These are phyloP conservation scores for Scheffersomyces insectosa DNA, from an alignment of 1,139 yeast species.

Conservation along the genomic window DNA sequence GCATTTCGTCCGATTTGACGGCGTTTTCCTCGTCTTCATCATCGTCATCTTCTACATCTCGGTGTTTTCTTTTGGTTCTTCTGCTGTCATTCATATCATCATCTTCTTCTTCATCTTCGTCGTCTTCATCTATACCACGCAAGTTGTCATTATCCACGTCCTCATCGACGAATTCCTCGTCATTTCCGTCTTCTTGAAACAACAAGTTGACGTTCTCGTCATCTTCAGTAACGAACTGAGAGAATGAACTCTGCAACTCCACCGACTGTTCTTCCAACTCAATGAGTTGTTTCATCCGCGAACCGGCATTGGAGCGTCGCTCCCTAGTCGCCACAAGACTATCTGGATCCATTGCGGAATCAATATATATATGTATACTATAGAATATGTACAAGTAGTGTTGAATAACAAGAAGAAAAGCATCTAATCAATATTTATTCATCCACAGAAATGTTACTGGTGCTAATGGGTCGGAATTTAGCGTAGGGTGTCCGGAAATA, in stretches of 20 bases:
- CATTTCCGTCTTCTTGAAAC: constrained; percentile 85
- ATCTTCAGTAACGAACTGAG: constrained; percentile 51
- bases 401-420: too few relatives aligned
- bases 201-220: constrained; percentile 74
- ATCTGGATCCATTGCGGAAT: constrained; percentile 27
- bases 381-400: too few relatives aligned
- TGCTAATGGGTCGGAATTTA: too few relatives aligned
- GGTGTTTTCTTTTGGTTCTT: constrained; percentile 5
- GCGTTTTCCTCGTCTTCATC: constrained; percentile 21
- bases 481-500: too few relatives aligned
- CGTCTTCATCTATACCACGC: constrained; percentile 29
- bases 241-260: constrained; percentile 31
- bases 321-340: constrained; percentile 69
- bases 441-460: too few relatives aligned
- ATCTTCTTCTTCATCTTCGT: constrained; percentile 21
- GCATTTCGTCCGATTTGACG: constrained; percentile 37
- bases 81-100: constrained; percentile 13
- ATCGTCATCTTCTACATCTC: constrained; percentile 17
- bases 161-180: constrained; percentile 61
- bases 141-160: constrained; percentile 23
- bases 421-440: too few relatives aligned
- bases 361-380: too few relatives aligned
- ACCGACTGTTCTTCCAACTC: constrained; percentile 60
- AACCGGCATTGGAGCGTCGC: constrained; percentile 89
- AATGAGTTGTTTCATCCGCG: constrained; percentile 70